Conservation (phyloP, 495 filamentous ascomycete genomes). For the Daldinia decipiens region DNA sequence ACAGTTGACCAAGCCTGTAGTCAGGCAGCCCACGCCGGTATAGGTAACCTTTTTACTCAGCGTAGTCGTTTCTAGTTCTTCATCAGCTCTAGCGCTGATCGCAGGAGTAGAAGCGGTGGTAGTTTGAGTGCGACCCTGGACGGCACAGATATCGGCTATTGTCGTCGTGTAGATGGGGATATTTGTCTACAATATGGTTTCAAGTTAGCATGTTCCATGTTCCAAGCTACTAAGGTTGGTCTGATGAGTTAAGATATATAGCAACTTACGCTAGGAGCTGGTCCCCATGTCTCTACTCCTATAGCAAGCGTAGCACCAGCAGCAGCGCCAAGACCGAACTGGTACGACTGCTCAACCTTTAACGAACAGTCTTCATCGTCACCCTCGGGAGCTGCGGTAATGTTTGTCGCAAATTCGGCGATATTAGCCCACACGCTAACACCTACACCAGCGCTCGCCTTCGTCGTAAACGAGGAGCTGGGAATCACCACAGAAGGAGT, state of each 20-base stretch:
- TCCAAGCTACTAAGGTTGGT: background rate
- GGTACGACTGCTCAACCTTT: slow-evolving; percentile 58
- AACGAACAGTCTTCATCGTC: slow-evolving; percentile 56
- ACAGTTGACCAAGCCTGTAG: slow-evolving; percentile 57
- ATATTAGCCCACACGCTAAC: slow-evolving; percentile 60
- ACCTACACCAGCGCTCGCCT: slow-evolving; percentile 56
- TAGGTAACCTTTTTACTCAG: slow-evolving; percentile 49
- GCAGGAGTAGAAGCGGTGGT: slow-evolving; percentile 43
- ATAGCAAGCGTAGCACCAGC: slow-evolving; percentile 63
- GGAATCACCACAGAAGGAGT: slow-evolving; percentile 28
- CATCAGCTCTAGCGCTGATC: slow-evolving; percentile 43
- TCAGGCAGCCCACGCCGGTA: slow-evolving; percentile 53
- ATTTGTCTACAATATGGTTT: slow-evolving; percentile 43
- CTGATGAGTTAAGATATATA: background rate
- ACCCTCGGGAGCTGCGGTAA: slow-evolving; percentile 49
- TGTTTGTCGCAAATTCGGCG: slow-evolving; percentile 63
- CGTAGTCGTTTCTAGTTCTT: slow-evolving; percentile 51
- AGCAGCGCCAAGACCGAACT: slow-evolving; percentile 59
- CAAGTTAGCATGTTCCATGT: slow-evolving; percentile 5
- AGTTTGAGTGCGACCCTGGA: slow-evolving; percentile 29
- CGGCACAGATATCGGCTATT: slow-evolving; percentile 58
- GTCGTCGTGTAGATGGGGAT: slow-evolving; percentile 65
- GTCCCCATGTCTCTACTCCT: slow-evolving; percentile 60
- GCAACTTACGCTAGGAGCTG: slow-evolving; percentile 43
- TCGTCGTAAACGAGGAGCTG: slow-evolving; percentile 12